A percentile compares a stretch with the other conserved stretches of the same genome.
phyloP scores from a whole-genome alignment of 2,329 filamentous ascomycete genomes.

The Calonectria hongkongensis region DNA sequence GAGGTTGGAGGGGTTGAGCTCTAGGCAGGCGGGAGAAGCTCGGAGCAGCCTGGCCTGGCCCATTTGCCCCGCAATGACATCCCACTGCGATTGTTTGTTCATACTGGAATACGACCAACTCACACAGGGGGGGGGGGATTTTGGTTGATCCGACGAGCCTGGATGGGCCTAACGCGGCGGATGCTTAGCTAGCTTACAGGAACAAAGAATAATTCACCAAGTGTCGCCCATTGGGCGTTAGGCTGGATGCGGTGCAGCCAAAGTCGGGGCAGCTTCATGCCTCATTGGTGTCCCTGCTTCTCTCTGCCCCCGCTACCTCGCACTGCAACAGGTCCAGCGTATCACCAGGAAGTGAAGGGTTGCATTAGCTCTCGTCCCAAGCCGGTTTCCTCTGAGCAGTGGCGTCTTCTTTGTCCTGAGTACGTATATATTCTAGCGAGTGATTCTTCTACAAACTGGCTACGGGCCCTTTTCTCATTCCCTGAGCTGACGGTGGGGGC shows the following conservation, averaged over 20 bases:
- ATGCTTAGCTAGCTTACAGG: neutral
- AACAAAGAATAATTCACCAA: neutral
- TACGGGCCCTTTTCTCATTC: neutral
- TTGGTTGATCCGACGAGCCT: slow-evolving; percentile 20
- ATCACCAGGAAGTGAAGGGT: neutral
- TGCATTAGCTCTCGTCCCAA: neutral
- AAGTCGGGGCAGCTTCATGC: neutral
- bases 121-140: slow-evolving; percentile 1
- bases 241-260: neutral
- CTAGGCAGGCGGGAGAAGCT: slow-evolving; percentile 54
- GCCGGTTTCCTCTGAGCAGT: neutral
- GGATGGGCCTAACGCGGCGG: neutral
- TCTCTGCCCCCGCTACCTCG: neutral
- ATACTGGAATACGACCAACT: slow-evolving; percentile 10
- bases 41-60: slow-evolving; percentile 49
- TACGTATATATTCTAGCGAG: slow-evolving; percentile 7
- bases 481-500: neutral
- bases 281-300: neutral
- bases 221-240: neutral
- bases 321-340: neutral
- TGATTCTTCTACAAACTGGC: neutral
- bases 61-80: slow-evolving; percentile 54
- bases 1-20: slow-evolving; percentile 47
- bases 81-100: slow-evolving; percentile 32
- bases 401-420: neutral